A percentile compares a stretch with the other conserved stretches of the same genome.
Evolutionary conservation across 768 basidiomycete genomes (phyloP).

Genomic region (Mycena olivaceomarginata): DNA sequence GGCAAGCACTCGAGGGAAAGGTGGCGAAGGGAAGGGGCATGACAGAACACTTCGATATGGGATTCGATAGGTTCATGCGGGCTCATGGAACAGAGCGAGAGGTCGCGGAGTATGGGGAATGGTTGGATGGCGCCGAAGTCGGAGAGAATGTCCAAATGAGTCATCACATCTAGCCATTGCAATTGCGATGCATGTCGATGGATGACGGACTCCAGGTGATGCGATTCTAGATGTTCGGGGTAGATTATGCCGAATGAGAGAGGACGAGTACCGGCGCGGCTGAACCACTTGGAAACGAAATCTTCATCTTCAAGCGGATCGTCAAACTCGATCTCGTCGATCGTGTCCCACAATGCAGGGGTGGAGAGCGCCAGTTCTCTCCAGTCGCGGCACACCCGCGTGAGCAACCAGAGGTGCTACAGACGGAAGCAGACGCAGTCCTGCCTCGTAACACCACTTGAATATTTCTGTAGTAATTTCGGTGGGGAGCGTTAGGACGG

Average conservation of each 20-base stretch:
- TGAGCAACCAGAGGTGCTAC: constrained; percentile 18
- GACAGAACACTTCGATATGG: background rate
- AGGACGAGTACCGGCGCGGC: constrained; percentile 30
- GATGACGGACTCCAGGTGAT: constrained; percentile 14
- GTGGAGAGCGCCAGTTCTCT: constrained; percentile 28
- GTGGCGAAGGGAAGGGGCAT: constrained; percentile 22
- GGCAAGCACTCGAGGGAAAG: constrained; percentile 9
- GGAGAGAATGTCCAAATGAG: background rate
- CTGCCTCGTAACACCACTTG: background rate
- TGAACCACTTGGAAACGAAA: constrained; percentile 25
- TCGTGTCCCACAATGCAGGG: constrained; percentile 31
- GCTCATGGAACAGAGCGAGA: background rate
- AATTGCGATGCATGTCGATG: constrained; percentile 21
- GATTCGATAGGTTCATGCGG: too few relatives aligned
- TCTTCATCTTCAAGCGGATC: background rate
- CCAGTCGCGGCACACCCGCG: constrained; percentile 30
- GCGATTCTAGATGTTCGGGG: background rate
- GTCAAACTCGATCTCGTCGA: constrained; percentile 12
- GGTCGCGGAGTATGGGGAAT: constrained; percentile 18
- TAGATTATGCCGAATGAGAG: constrained; percentile 14
- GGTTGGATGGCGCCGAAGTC: constrained; percentile 2
- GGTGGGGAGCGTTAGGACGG: constrained; percentile 26
- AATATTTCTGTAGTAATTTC: constrained; percentile 34
- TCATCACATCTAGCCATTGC: constrained; percentile 22
- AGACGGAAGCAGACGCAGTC: background rate